Percentiles rank a stretch among this genome's conserved stretches.
Evolutionary conservation across 1,284 basidiomycete species (phyloP).

Genomic region (Chalciporus sp.): DNA sequence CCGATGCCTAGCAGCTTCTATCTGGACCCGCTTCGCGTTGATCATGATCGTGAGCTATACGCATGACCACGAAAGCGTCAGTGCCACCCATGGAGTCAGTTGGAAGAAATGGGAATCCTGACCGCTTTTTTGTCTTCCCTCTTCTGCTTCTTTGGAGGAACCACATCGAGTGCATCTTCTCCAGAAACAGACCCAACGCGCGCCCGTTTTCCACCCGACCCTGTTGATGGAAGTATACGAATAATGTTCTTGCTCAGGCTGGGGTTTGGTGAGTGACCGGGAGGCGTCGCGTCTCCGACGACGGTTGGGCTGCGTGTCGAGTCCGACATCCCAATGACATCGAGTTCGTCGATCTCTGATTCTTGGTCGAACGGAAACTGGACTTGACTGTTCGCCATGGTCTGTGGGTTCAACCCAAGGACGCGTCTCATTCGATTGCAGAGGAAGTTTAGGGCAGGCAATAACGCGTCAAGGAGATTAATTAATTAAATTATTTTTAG

Average conservation of each 20-base stretch:
- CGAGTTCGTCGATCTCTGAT: slow-evolving; percentile 30
- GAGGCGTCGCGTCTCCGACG: slow-evolving; percentile 33
- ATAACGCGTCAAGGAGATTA: slow-evolving; percentile 9
- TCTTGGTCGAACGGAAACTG: slow-evolving; percentile 11
- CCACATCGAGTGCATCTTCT: background rate
- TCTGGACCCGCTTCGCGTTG: slow-evolving; percentile 34
- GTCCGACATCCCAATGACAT: slow-evolving; percentile 27
- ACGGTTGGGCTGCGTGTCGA: slow-evolving; percentile 34
- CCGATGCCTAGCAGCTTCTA: slow-evolving; percentile 40
- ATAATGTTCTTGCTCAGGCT: slow-evolving; percentile 7
- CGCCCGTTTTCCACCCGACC: slow-evolving; percentile 17
- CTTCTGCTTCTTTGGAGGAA: slow-evolving; percentile 37
- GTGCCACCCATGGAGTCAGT: background rate
- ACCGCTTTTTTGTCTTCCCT: slow-evolving; percentile 43
- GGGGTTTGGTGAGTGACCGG: background rate
- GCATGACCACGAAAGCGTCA: background rate
- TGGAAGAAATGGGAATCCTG: slow-evolving; percentile 10
- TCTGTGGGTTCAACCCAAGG: background rate
- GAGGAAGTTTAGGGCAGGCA: slow-evolving; percentile 21
- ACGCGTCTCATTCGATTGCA: background rate
- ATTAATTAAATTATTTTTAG: background rate
- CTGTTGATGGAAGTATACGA: slow-evolving; percentile 13
- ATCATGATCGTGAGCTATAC: slow-evolving; percentile 42
- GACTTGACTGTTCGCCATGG: background rate
- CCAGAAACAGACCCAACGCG: slow-evolving; percentile 15